These are phyloP conservation scores for Sporisorium graminicola DNA, from an alignment of 1,284 basidiomycete species.

Conservation along the genomic window DNA sequence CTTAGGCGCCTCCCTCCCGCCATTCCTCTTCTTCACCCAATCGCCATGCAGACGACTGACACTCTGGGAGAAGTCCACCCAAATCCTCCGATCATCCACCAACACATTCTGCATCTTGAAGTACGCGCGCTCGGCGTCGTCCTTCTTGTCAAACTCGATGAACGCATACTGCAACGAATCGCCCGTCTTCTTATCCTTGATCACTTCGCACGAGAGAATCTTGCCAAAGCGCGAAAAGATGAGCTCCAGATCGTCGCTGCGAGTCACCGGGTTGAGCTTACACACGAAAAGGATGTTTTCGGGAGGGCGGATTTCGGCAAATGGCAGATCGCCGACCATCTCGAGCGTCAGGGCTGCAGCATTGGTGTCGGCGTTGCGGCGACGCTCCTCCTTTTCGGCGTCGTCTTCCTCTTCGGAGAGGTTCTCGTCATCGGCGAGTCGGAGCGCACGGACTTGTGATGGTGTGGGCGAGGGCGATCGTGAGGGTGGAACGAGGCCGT, in stretches of 20 bases:
- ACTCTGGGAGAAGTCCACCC: constrained; percentile 90
- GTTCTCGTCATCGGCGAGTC: constrained; percentile 79
- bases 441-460: constrained; percentile 70
- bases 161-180: constrained; percentile 98
- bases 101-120: constrained; percentile 99
- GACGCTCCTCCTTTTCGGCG: constrained; percentile 82
- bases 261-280: constrained; percentile 95
- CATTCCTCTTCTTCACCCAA: constrained; percentile 69
- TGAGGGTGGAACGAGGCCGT: constrained; percentile 75
- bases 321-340: constrained; percentile 98
- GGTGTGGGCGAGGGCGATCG: constrained; percentile 77
- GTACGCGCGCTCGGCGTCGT: constrained; percentile 93
- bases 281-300: constrained; percentile 99
- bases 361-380: constrained; percentile 85
- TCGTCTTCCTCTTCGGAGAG: constrained; percentile 75
- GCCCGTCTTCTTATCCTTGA: constrained; percentile 93
- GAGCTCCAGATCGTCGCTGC: constrained; percentile 94
- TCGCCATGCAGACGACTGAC: constrained; percentile 76
- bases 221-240: constrained; percentile 96
- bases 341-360: constrained; percentile 96
- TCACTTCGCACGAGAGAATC: constrained; percentile 97
- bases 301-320: constrained; percentile 95
- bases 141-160: constrained; percentile 94
- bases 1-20: constrained; percentile 58
- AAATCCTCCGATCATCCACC: constrained; percentile 97